phyloP scores from a whole-genome alignment of 2,329 filamentous ascomycete species.

The Aspergillus calidoustus region DNA sequence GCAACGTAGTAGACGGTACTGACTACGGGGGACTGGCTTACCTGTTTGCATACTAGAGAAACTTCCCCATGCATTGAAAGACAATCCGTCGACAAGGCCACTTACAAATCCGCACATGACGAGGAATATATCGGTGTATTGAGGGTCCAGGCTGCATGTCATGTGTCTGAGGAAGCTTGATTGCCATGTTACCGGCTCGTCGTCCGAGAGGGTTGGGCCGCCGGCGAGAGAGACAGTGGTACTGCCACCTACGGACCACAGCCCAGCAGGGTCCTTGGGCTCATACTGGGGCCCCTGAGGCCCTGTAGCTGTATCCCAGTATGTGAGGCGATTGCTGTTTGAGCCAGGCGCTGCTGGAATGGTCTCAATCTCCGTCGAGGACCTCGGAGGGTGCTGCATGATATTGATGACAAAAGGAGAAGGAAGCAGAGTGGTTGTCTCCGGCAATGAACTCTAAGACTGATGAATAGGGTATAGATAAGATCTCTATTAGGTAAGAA shows the following conservation, averaged over 20 bases:
- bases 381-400: conserved; percentile 19
- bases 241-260: conserved; percentile 30
- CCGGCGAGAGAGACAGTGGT: conserved; percentile 30
- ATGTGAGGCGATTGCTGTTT: conserved; percentile 18
- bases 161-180: conserved; percentile 29
- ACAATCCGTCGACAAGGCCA: conserved; percentile 46
- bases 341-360: not conserved
- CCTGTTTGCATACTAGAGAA: conserved; percentile 51
- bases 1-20: not conserved
- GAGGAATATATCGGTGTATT: conserved; percentile 34
- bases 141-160: conserved; percentile 28
- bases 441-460: not conserved
- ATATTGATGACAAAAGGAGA: not conserved
- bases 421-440: not conserved
- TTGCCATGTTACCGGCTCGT: conserved; percentile 16
- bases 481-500: conserved; percentile 3
- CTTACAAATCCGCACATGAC: conserved; percentile 45
- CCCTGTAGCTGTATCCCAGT: conserved; percentile 18
- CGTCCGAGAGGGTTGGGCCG: conserved; percentile 15
- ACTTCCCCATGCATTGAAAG: conserved; percentile 49
- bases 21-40: conserved; percentile 20
- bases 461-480: not conserved
- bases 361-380: conserved; percentile 16
- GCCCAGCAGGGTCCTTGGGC: conserved; percentile 23
- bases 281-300: conserved; percentile 11